Base-by-base conservation (phyloP, 2,329 filamentous ascomycete genomes). In the Chrysoporthe deuterocubensis region DNA sequence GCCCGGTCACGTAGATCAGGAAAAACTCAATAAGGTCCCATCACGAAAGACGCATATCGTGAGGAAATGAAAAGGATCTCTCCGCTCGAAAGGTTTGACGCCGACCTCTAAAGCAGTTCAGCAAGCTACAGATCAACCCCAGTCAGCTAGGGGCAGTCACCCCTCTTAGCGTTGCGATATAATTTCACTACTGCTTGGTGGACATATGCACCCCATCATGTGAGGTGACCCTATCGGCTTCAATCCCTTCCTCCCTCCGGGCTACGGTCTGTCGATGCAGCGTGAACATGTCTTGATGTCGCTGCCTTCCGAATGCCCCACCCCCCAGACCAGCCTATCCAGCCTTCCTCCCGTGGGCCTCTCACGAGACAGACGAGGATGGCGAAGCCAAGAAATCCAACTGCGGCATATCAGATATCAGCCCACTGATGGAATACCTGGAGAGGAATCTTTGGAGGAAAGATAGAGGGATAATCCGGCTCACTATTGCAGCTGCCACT, bases 311-410 rank as follows among this genome's bases (percentile, higher is more conserved):
- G 67, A 26, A 81, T 73, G 7, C 72, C 71, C 81, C 81, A 82
- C 0, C 81, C 81, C 11, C 80, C 79, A 8, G 72, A 75, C 81
- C 81, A 83, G 3, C 81, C 81, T 6, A 82, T 26, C 81, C 80
- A 82, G 0, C 78, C 73, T 0, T 71, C 79, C 67, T 82, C 81
- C 14, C 77, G 76, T 7, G 81, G 81, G 0, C 81, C 81, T 5
- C 80, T 73, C 2, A 72, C 73, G 4, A 82, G 46, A 32, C 76
- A 79, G 3, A 80, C 69, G 14, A 81, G 44, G 4, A 81, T 71
- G 18, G 78, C 79, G 34, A 78, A 69, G 2, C 74, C 76, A 9
- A 81, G 74, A 13, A 81, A 77, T 0, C 75, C 81, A 67, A 82
- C 76, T 78, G 44, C 62, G 14, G 5, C 3, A 61, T 0, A 61